Percentiles rank a stretch among this genome's conserved stretches.
Conservation (phyloP, 148 eudicot species). For the Rhododendron vialii region DNA sequence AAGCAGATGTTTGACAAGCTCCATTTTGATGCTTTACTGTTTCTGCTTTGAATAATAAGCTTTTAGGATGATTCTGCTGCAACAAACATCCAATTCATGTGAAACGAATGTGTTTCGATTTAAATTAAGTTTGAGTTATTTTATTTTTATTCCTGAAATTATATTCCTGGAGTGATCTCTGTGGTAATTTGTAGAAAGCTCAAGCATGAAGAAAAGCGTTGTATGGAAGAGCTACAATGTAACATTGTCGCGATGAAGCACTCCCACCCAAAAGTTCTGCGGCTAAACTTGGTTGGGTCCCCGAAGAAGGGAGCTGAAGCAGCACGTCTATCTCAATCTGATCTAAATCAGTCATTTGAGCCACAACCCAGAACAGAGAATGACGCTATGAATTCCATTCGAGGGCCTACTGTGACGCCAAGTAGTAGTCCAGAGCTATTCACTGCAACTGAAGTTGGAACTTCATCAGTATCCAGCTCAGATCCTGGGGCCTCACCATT, state of each 20-base stretch:
- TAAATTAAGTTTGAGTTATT: conserved; percentile 1
- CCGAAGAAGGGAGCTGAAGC: conserved; percentile 48
- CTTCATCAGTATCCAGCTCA: conserved; percentile 85
- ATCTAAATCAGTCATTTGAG: conserved; percentile 25
- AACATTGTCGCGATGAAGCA: conserved; percentile 82
- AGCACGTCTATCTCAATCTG: conserved; percentile 27
- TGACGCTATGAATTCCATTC: conserved; percentile 23
- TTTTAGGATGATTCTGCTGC: neutral
- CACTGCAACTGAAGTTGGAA: conserved; percentile 85
- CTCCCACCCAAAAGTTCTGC: conserved; percentile 73
- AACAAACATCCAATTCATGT: neutral
- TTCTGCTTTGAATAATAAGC: neutral
- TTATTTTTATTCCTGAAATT: conserved; percentile 1
- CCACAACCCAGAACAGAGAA: conserved; percentile 21
- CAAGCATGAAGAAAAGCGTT: conserved; percentile 72
- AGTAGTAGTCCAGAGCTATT: conserved; percentile 84
- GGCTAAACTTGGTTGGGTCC: conserved; percentile 71
- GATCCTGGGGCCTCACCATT: conserved; percentile 82
- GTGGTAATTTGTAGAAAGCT: conserved; percentile 50
- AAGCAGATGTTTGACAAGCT: neutral
- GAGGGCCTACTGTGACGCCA: conserved; percentile 82
- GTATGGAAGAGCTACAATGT: conserved; percentile 94
- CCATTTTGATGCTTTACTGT: neutral
- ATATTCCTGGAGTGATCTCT: neutral
- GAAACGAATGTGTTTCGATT: neutral